Conservation (phyloP, 2,329 filamentous ascomycete genomes). For the Dactylellina sp. region DNA sequence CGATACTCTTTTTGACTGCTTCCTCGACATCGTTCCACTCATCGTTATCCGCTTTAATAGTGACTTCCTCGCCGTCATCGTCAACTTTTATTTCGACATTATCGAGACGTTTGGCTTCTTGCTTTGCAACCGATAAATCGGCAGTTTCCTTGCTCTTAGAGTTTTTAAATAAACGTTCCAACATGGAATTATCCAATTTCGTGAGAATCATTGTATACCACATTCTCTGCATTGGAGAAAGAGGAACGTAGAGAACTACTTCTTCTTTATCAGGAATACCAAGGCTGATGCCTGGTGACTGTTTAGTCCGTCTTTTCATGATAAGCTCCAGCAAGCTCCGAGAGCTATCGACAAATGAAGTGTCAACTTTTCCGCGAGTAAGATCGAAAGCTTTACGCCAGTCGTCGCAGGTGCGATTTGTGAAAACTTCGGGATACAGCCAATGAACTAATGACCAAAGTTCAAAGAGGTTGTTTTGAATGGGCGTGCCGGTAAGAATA, state of each 20-base stretch:
- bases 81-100: constrained; percentile 63
- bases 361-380: constrained; percentile 68
- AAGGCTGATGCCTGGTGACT: constrained; percentile 68
- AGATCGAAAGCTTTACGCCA: constrained; percentile 72
- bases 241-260: constrained; percentile 70
- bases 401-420: constrained; percentile 66
- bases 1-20: constrained; percentile 65
- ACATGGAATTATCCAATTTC: constrained; percentile 67
- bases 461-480: constrained; percentile 95
- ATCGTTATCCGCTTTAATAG: constrained; percentile 61
- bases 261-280: constrained; percentile 71
- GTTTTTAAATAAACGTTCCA: constrained; percentile 69
- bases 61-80: constrained; percentile 61
- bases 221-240: constrained; percentile 71
- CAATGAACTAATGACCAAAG: constrained; percentile 90
- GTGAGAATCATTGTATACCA: constrained; percentile 72
- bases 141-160: constrained; percentile 65
- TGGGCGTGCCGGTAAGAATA: constrained; percentile 87
- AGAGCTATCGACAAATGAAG: constrained; percentile 68
- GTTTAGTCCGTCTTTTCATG: constrained; percentile 72
- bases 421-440: constrained; percentile 79
- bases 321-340: constrained; percentile 69
- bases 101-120: constrained; percentile 63
- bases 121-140: constrained; percentile 45
- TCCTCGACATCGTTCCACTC: constrained; percentile 67